These are phyloP conservation scores for Macrotyloma uniflorum DNA, from an alignment of 306 rosid species.

Conservation along the genomic window DNA sequence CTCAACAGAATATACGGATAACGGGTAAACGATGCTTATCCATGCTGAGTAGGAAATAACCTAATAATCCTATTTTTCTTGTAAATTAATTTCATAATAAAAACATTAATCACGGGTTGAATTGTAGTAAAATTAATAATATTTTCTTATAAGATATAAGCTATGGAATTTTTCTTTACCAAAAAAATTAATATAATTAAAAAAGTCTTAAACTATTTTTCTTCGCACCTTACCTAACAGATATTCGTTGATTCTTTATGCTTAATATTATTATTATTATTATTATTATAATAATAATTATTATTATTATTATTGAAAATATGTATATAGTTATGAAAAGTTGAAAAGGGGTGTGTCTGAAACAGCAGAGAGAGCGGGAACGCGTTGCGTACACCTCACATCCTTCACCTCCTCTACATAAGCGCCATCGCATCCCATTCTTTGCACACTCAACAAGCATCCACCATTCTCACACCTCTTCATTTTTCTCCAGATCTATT, in stretches of 20 bases:
- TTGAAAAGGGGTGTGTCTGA: background rate
- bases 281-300: too few relatives aligned
- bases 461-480: background rate
- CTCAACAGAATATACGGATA: conserved; percentile 55
- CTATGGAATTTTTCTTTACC: too few relatives aligned
- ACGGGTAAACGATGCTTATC: conserved; percentile 31
- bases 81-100: too few relatives aligned
- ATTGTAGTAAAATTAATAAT: too few relatives aligned
- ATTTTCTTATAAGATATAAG: too few relatives aligned
- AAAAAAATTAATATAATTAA: too few relatives aligned
- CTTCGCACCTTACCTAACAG: background rate
- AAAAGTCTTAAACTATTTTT: background rate
- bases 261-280: too few relatives aligned
- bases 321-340: too few relatives aligned
- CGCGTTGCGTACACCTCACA: conserved; percentile 54
- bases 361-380: conserved; percentile 41
- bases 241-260: background rate
- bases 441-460: conserved; percentile 43
- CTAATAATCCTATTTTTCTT: too few relatives aligned
- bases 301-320: too few relatives aligned
- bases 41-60: conserved; percentile 32
- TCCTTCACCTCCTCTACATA: conserved; percentile 45
- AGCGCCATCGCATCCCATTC: conserved; percentile 20
- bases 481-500: conserved; percentile 44
- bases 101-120: too few relatives aligned